These are phyloP conservation scores for Glebionis coronaria DNA, from an alignment of 129 eudicot genomes.

Conservation along the genomic window DNA sequence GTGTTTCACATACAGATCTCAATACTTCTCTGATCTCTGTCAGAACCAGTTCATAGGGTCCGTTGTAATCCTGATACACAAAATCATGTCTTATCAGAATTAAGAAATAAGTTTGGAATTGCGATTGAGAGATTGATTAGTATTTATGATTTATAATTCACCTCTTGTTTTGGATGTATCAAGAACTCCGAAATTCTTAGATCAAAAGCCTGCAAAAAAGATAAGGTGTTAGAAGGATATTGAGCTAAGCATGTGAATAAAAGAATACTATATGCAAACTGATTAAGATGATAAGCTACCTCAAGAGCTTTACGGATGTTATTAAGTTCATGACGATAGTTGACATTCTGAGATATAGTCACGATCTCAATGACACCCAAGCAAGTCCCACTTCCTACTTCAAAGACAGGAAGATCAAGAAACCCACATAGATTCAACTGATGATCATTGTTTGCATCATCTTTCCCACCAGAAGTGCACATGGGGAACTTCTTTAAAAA, in stretches of 20 bases:
- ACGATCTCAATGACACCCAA: slow-evolving; percentile 6
- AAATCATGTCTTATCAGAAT: slow-evolving; percentile 6
- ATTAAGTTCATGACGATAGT: background rate
- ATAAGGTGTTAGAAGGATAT: slow-evolving; percentile 4
- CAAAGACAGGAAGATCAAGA: background rate
- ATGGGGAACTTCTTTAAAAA: background rate
- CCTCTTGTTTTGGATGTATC: slow-evolving; percentile 42
- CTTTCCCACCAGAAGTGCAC: background rate
- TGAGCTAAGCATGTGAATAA: background rate
- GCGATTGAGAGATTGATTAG: background rate
- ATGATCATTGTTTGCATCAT: background rate
- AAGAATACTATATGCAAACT: background rate
- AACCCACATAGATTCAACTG: background rate
- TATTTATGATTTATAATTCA: slow-evolving; percentile 8
- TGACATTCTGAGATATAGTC: background rate
- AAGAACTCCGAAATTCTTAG: slow-evolving; percentile 31
- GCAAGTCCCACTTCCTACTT: background rate
- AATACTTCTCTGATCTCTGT: slow-evolving; percentile 47
- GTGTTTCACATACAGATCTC: slow-evolving; percentile 38
- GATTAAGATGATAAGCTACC: slow-evolving; percentile 11
- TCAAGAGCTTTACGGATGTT: background rate
- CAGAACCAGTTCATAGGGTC: slow-evolving; percentile 32
- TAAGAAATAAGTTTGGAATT: background rate
- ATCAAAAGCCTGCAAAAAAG: slow-evolving; percentile 53
- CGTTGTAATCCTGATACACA: slow-evolving; percentile 31